A percentile compares a stretch with the other conserved stretches of the same genome.
Conservation (phyloP, 1,284 basidiomycete species). For the Ceraceosorus bombacis region DNA sequence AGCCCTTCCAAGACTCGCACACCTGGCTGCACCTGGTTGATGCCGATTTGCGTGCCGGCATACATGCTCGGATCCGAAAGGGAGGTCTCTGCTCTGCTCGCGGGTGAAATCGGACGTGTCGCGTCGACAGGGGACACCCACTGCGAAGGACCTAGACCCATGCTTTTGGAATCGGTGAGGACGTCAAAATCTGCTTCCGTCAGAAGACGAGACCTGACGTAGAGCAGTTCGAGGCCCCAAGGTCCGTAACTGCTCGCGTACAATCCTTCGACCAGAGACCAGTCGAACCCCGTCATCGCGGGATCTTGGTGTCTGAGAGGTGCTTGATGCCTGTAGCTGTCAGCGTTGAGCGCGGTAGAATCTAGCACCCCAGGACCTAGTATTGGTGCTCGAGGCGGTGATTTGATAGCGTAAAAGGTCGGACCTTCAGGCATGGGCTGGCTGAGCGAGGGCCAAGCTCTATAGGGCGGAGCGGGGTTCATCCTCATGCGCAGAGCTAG, state of each 20-base stretch:
- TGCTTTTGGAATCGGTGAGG: not conserved
- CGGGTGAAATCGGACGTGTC: not conserved
- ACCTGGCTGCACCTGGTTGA: slow-evolving; percentile 11
- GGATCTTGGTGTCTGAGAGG: slow-evolving; percentile 22
- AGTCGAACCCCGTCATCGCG: slow-evolving; percentile 18
- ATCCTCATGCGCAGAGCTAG: slow-evolving; percentile 12
- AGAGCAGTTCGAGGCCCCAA: slow-evolving; percentile 30
- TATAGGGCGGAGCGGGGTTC: slow-evolving; percentile 26
- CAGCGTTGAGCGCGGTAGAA: slow-evolving; percentile 2
- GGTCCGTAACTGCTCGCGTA: slow-evolving; percentile 36
- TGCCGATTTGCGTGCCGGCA: slow-evolving; percentile 21
- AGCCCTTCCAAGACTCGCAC: slow-evolving; percentile 1
- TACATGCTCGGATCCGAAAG: slow-evolving; percentile 26
- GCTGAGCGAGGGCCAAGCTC: slow-evolving; percentile 20
- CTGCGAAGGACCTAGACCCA: no score
- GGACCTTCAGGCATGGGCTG: slow-evolving; percentile 13
- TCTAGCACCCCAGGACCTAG: not conserved
- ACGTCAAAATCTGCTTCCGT: slow-evolving; percentile 24
- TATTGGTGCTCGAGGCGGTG: slow-evolving; percentile 5
- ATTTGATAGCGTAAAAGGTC: slow-evolving; percentile 12
- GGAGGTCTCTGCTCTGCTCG: slow-evolving; percentile 18
- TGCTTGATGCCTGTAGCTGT: slow-evolving; percentile 12
- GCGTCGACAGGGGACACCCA: not conserved
- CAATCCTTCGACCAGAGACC: slow-evolving; percentile 24
- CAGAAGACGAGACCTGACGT: slow-evolving; percentile 26